These are phyloP conservation scores for Oenanthe sinensis DNA, from an alignment of 129 eudicot species.

Conservation along the genomic window DNA sequence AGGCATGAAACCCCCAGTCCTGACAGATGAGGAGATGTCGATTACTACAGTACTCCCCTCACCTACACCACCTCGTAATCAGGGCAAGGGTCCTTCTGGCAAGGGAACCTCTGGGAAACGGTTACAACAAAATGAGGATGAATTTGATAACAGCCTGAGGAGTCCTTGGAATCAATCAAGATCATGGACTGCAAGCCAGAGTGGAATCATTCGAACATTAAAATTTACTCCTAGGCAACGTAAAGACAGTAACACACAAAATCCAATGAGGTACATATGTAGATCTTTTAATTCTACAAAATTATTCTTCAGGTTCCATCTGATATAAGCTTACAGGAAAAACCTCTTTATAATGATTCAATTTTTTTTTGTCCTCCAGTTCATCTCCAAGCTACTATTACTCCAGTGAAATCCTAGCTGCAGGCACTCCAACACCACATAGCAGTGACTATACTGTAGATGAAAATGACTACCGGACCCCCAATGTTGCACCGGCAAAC, in stretches of 20 bases:
- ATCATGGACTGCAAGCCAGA: constrained; percentile 55
- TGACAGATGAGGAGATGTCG: constrained; percentile 34
- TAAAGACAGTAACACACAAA: constrained; percentile 20
- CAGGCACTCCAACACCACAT: constrained; percentile 63
- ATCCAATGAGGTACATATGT: constrained; percentile 36
- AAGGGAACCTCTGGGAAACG: constrained; percentile 29
- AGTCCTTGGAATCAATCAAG: constrained; percentile 70
- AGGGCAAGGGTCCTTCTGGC: constrained; percentile 6
- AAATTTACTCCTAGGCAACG: constrained; percentile 40
- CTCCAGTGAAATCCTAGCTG: constrained; percentile 49
- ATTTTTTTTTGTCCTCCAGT: constrained; percentile 23
- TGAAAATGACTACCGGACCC: constrained; percentile 67
- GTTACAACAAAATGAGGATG: constrained; percentile 34
- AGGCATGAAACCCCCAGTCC: constrained; percentile 66
- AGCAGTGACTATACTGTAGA: constrained; percentile 76
- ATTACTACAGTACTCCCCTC: constrained; percentile 30
- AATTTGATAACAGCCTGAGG: constrained; percentile 56
- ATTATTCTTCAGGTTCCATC: background rate
- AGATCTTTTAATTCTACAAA: background rate
- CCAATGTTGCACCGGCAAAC: constrained; percentile 29
- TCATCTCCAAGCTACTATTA: constrained; percentile 47
- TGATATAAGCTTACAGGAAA: background rate
- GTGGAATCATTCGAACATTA: constrained; percentile 37
- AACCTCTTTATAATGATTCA: background rate
- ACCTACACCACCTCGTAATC: constrained; percentile 29